Conservation (phyloP, 768 basidiomycete species). For the Strobilomyces confusus region DNA sequence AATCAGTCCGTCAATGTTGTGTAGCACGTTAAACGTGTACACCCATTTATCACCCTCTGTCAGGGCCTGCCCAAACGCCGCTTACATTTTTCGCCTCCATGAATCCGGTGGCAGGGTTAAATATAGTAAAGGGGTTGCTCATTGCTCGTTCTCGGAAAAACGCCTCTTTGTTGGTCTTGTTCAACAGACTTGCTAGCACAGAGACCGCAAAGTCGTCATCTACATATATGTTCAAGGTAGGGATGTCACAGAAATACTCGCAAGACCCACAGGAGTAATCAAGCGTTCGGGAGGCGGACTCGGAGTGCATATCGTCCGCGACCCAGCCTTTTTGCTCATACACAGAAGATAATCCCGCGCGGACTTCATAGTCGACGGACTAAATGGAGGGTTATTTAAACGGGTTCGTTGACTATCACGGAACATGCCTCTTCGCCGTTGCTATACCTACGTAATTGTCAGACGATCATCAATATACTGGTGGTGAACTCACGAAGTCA, state of each 20-base stretch:
- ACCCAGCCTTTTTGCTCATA: constrained; percentile 47
- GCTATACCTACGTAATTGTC: constrained; percentile 23
- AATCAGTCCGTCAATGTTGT: constrained; percentile 62
- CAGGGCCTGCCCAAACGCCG: constrained; percentile 71
- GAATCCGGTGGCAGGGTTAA: constrained; percentile 64
- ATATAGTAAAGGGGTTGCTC: constrained; percentile 57
- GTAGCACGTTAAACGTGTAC: constrained; percentile 79
- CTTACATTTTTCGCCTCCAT: constrained; percentile 74
- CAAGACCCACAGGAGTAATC: constrained; percentile 66
- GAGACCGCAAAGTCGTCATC: constrained; percentile 38
- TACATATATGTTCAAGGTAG: constrained; percentile 22
- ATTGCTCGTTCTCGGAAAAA: constrained; percentile 57
- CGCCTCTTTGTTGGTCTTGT: constrained; percentile 44
- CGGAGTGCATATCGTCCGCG: constrained; percentile 41
- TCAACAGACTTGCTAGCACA: constrained; percentile 52
- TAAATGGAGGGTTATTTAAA: constrained; percentile 22
- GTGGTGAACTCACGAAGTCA: constrained; percentile 38
- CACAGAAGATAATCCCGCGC: constrained; percentile 57
- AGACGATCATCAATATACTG: background rate
- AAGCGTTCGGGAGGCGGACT: constrained; percentile 73
- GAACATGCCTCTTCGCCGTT: constrained; percentile 6
- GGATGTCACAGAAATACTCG: background rate
- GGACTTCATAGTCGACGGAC: constrained; percentile 76
- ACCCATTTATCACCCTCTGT: constrained; percentile 81
- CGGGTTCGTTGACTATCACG: background rate